phyloP scores from a whole-genome alignment of 768 basidiomycete genomes.

The Trichaptum fuscoviolaceum region DNA sequence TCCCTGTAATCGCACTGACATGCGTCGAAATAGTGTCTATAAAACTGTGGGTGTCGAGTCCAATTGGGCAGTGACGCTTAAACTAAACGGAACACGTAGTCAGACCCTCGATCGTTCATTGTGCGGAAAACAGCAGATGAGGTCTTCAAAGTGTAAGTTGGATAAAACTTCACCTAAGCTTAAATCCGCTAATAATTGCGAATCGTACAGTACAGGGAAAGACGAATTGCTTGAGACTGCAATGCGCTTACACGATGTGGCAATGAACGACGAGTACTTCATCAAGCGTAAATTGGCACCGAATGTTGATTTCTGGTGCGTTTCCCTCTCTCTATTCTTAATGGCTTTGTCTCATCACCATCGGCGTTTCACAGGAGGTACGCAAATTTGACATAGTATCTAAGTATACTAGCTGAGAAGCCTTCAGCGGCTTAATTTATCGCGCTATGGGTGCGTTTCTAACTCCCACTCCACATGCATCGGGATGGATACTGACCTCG shows the following conservation, averaged over 20 bases:
- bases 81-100: constrained; percentile 34
- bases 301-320: constrained; percentile 89
- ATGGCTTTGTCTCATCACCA: constrained; percentile 8
- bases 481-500: constrained; percentile 8
- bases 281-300: constrained; percentile 75
- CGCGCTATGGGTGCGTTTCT: constrained; percentile 74
- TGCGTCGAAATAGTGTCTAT: constrained; percentile 45
- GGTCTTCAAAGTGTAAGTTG: constrained; percentile 80
- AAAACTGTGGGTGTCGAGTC: constrained; percentile 46
- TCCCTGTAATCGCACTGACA: neutral
- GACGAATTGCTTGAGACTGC: constrained; percentile 86
- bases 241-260: constrained; percentile 82
- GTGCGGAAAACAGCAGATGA: constrained; percentile 88
- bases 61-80: neutral
- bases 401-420: constrained; percentile 12
- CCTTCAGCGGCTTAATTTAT: constrained; percentile 74
- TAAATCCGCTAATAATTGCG: constrained; percentile 4
- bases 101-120: constrained; percentile 87
- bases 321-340: constrained; percentile 9
- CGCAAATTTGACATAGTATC: constrained; percentile 13
- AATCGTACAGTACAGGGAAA: constrained; percentile 60
- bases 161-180: constrained; percentile 1
- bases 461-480: constrained; percentile 5
- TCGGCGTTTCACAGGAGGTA: constrained; percentile 43
- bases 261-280: constrained; percentile 90